Base-by-base conservation (phyloP, 2,329 filamentous ascomycete genomes). In the Aspergillus novofumigatus region DNA sequence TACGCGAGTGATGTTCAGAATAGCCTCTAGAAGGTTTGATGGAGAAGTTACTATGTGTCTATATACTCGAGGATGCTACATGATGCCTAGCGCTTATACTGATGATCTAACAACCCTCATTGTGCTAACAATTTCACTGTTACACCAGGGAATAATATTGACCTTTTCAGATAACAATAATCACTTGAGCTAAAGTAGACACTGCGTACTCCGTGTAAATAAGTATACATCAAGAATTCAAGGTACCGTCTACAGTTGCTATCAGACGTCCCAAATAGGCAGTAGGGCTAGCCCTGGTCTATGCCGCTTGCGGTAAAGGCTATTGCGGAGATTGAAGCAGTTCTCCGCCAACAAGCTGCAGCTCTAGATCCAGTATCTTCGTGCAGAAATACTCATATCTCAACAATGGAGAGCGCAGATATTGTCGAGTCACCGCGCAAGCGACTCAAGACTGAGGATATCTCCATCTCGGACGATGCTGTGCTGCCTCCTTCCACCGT, bases 351-450 rank as follows among this genome's bases (percentile, higher is more conserved):
- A 65, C 58, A 57, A 59, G 52, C 59, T 50, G 45, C 53, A 64
- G 53, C 57, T 58, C 49, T 53, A 57, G 52, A 57, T 55, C 35
- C 51, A 29, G 45, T 52, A 41, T n/a, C 10, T n/a, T 42, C 21
- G 8, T 38, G 5, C 35, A 50, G 41, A 26, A 20, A 23, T 42
- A 29, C 35, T 38, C 52, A 35, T 54, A 54, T 56, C 29, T 44
- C 55, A 58, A 60, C 54, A 59, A 71, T 73, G 70, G 69, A 72
- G 54, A 64, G 65, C 45, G 61, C 61, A 51, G 71, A 73, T 52
- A 57, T 68, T 14, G 54, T 65, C 25, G 71, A 72, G 58, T 71
- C 71, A n/a, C 71, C 71, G 57, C 69, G 70, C 10, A 73, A 73
- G 67, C 69, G 71, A 21, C 61, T 70, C 10, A 73, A 73, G 67